Conservation (phyloP, 495 filamentous ascomycete species). For the Talaromyces nanjingensis region DNA sequence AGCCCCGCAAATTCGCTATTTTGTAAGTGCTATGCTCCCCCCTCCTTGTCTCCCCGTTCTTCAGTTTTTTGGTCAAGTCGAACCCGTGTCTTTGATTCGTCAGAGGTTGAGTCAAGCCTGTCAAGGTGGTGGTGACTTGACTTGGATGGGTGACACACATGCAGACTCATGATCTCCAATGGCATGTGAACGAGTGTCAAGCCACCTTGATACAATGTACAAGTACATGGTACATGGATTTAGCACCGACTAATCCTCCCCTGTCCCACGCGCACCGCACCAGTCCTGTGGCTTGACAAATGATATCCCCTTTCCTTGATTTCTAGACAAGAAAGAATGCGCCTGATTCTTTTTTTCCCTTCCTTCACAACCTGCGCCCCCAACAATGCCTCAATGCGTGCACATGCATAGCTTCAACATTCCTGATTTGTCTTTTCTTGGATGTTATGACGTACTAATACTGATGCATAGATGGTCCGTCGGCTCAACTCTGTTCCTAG, state of each 20-base stretch:
- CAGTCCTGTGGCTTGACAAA: slow-evolving; percentile 3
- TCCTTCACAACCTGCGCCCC: not conserved
- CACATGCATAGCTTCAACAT: not conserved
- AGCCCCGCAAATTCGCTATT: slow-evolving; percentile 89
- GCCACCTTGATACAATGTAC: not conserved
- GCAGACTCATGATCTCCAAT: slow-evolving; percentile 1
- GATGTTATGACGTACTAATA: not conserved
- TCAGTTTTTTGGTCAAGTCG: not conserved
- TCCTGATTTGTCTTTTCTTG: not conserved
- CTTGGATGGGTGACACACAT: slow-evolving; percentile 1
- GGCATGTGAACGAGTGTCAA: slow-evolving; percentile 7
- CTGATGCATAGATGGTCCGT: slow-evolving; percentile 74
- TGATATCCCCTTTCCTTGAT: slow-evolving; percentile 1
- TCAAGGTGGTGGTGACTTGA: not conserved
- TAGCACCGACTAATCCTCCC: not conserved
- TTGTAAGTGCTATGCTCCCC: slow-evolving; percentile 60
- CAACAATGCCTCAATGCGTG: not conserved
- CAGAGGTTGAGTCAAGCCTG: not conserved
- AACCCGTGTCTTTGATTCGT: not conserved
- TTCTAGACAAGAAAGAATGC: not conserved
- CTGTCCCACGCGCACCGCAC: not conserved
- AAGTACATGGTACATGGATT: not conserved
- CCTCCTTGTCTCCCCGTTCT: slow-evolving; percentile 6
- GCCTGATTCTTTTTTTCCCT: not conserved
- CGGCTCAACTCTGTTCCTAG: slow-evolving; percentile 81